Evolutionary conservation across 352 stramenopile genomes (phyloP), one percentile per base, ranked within the genome.

Genomic region (Phytophthora multivora): DNA sequence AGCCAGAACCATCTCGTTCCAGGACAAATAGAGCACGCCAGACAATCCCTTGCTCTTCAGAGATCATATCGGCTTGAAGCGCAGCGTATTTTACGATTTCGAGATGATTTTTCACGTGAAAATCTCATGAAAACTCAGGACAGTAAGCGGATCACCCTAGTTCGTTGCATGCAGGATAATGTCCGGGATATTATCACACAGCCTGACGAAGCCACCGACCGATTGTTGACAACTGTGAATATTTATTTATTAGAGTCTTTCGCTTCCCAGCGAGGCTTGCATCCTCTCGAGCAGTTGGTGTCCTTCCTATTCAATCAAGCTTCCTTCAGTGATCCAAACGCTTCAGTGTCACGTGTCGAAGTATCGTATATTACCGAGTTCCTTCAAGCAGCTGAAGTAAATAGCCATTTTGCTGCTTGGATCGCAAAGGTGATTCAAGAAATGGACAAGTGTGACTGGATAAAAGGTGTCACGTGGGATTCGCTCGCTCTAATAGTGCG

Each of bases 51-150:
- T 16, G 18, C 33, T 35, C 5, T 60, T 8, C 54, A 59, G 25
- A 70, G 62, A 19, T 59, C 47, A 0, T 69, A 69, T 59, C 19
- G 40, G 6, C 2, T 69, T 1, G 62, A 70, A 45, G 33, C 55
- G 10, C 33, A 60, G 12, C 54, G 62, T 18, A 16, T 70, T 5
- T 2, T 28, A 40, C 54, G 61, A 9, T 33, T 53, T 4, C 53
- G 48, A 26, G 56, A 35, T 13, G 47, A 65, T 39, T 15, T 15
- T 28, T 39, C 4, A n/a, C 28, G 5, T 5, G 33, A 60, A 35
- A 10, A 55, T 21, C 18, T 9, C 23, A 5, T 36, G 16, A 12
- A 4, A 18, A 2, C 21, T 2, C n/a, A 47, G 26, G 26, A 51
- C 42, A 13, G 11, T 15, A 59, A 35, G 28, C 54, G n/a, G 0